phyloP scores from a whole-genome alignment of 768 basidiomycete genomes.

The Exsudoporus frostii region DNA sequence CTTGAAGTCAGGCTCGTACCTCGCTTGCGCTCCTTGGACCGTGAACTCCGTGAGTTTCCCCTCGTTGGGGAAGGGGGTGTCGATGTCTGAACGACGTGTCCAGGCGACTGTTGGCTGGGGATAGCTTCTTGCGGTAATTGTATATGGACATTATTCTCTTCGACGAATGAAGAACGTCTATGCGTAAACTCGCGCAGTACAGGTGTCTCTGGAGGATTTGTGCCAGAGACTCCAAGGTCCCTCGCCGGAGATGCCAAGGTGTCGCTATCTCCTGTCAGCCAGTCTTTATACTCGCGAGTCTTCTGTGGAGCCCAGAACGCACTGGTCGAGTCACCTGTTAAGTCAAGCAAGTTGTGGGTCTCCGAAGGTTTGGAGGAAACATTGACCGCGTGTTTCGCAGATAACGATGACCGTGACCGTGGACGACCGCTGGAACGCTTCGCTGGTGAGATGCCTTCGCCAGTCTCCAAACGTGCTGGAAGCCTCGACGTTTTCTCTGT shows the following conservation, averaged over 20 bases:
- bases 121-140: constrained; percentile 34
- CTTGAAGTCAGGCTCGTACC: constrained; percentile 6
- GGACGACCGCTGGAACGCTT: constrained; percentile 23
- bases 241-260: constrained; percentile 24
- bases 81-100: background rate
- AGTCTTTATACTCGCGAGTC: constrained; percentile 48
- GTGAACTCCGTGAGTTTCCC: constrained; percentile 24
- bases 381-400: constrained; percentile 49
- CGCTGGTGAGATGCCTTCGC: constrained; percentile 7
- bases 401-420: constrained; percentile 41
- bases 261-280: constrained; percentile 71
- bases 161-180: constrained; percentile 68
- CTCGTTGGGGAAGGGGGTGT: constrained; percentile 22
- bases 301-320: constrained; percentile 13
- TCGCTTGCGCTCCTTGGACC: constrained; percentile 35
- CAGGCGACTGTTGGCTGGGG: constrained; percentile 19
- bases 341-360: constrained; percentile 15
- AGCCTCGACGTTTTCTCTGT: constrained; percentile 10
- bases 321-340: constrained; percentile 11
- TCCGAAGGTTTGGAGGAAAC: constrained; percentile 41
- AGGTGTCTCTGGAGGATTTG: constrained; percentile 35
- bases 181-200: constrained; percentile 67
- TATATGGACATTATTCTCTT: constrained; percentile 38
- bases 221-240: constrained; percentile 13
- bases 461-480: constrained; percentile 13